Conservation (phyloP, 2,329 filamentous ascomycete species). For the Bipolaris oryzae region DNA sequence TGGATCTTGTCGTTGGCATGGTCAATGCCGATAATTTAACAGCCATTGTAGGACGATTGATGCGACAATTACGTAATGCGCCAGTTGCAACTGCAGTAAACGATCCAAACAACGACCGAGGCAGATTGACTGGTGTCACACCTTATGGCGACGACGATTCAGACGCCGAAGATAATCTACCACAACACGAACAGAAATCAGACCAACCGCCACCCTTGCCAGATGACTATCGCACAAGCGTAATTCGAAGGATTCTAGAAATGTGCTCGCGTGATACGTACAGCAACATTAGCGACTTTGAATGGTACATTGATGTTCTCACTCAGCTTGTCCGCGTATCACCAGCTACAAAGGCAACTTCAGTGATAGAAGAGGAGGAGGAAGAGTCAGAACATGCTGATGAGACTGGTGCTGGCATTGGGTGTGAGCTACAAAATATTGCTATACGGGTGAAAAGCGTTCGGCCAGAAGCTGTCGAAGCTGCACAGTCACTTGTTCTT, state of each 20-base stretch:
- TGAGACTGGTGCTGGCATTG: slow-evolving; percentile 72
- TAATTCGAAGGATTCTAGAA: slow-evolving; percentile 79
- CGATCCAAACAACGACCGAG: slow-evolving; percentile 56
- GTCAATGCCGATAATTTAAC: slow-evolving; percentile 85
- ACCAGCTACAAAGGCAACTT: slow-evolving; percentile 55
- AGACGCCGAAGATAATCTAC: slow-evolving; percentile 61
- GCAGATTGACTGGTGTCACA: slow-evolving; percentile 50
- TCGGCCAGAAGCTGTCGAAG: slow-evolving; percentile 77
- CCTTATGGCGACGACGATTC: slow-evolving; percentile 62
- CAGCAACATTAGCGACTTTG: slow-evolving; percentile 83
- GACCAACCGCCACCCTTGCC: slow-evolving; percentile 68
- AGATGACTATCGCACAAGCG: slow-evolving; percentile 82
- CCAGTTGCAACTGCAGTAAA: slow-evolving; percentile 60
- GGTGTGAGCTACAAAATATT: slow-evolving; percentile 84
- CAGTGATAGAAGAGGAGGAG: slow-evolving; percentile 35
- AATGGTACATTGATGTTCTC: slow-evolving; percentile 94
- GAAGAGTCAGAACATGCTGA: slow-evolving; percentile 33
- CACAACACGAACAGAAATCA: slow-evolving; percentile 56
- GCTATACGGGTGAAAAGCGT: slow-evolving; percentile 90
- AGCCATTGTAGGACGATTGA: slow-evolving; percentile 81
- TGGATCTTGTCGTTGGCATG: slow-evolving; percentile 93
- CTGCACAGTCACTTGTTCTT: slow-evolving; percentile 77
- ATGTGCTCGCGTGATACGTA: slow-evolving; percentile 95
- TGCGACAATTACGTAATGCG: slow-evolving; percentile 78
- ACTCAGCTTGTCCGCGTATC: slow-evolving; percentile 78